These are phyloP conservation scores for Calendula officinalis DNA, from an alignment of 129 eudicot genomes.

Conservation along the genomic window DNA sequence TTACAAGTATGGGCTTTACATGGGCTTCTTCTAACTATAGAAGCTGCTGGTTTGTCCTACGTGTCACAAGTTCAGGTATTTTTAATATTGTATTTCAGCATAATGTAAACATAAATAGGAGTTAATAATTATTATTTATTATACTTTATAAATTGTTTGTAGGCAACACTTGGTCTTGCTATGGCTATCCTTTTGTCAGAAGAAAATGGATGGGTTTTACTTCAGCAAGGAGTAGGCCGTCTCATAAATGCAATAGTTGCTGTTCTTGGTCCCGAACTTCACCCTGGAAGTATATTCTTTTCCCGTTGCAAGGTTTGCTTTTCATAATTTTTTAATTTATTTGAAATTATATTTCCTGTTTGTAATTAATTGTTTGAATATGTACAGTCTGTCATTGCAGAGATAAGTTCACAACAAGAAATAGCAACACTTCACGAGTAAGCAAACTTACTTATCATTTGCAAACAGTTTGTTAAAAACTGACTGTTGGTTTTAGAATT, in stretches of 20 bases:
- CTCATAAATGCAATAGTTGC: conserved; percentile 98
- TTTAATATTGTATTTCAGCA: not conserved
- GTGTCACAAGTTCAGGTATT: conserved; percentile 93
- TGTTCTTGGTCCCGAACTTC: conserved; percentile 96
- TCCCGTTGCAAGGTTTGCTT: conserved; percentile 93
- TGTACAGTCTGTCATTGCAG: conserved; percentile 85
- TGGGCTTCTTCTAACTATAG: conserved; percentile 94
- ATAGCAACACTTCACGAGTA: conserved; percentile 92
- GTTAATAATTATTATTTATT: not conserved
- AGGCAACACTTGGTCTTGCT: conserved; percentile 95
- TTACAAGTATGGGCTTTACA: conserved; percentile 87
- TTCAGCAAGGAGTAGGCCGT: conserved; percentile 95
- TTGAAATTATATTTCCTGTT: conserved; percentile 16
- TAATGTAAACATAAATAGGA: not conserved
- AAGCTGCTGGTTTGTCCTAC: conserved; percentile 91
- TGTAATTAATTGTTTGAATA: conserved; percentile 27
- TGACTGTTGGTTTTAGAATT: not conserved
- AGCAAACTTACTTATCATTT: conserved; percentile 32
- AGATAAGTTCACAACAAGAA: conserved; percentile 88
- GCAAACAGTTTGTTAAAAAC: conserved; percentile 1
- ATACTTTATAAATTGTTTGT: conserved; percentile 16
- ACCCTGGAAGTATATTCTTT: conserved; percentile 95
- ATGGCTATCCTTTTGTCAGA: conserved; percentile 85
- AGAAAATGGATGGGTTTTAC: conserved; percentile 91
- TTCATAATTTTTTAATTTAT: not conserved